Base-by-base conservation (phyloP, 164 flowering plant genomes). In the Vitis labrusca region DNA sequence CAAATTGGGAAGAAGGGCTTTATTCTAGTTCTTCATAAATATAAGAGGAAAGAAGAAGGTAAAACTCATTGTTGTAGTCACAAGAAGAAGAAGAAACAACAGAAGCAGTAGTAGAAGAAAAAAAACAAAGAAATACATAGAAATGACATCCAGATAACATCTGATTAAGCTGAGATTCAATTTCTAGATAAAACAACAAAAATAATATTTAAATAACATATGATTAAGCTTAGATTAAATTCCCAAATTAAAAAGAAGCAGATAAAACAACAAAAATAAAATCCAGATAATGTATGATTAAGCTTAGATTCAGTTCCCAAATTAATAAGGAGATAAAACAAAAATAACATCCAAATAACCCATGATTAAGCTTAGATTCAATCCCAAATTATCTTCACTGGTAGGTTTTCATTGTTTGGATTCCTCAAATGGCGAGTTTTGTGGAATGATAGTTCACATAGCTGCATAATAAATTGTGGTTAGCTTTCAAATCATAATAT, bases 391-490 rank as follows among this genome's bases (percentile, higher is more conserved):
- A 94, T 97, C 97, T 94, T 94, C 69, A 94, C 97, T 27, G 97
- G 98, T 57, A 94, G 80, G 81, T 92, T 92, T 75, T 94, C 97
- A 81, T 94, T 94, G 82, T 79, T 91, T 47, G 97, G 97, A 64
- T 94, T 94, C 81, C 97, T 87, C 83, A 94, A 73, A 76, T 92
- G 93, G 50, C 97, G 97, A 62, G 98, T 92, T 78, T 94, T 92
- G 69, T 90, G 87, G 74, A 94, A 94, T 69, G 98, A 89, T 66
- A 94, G 74, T 73, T 94, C 98, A 78, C 97, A 89, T 66, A 94
- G 82, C 98, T 94, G 90, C 87, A 88, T 8, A 13, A 75, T 27
- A 74, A 63, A 65, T 27, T 30, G 12, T 15, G 73, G 63, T 69
- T 63, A 72, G 69, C 52, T 52, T 67, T 51, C 32, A 71, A 1